Evolutionary conservation across 257 asterid species (phyloP), one percentile per base, ranked within the genome.

Genomic region (Knoxia roxburghii): DNA sequence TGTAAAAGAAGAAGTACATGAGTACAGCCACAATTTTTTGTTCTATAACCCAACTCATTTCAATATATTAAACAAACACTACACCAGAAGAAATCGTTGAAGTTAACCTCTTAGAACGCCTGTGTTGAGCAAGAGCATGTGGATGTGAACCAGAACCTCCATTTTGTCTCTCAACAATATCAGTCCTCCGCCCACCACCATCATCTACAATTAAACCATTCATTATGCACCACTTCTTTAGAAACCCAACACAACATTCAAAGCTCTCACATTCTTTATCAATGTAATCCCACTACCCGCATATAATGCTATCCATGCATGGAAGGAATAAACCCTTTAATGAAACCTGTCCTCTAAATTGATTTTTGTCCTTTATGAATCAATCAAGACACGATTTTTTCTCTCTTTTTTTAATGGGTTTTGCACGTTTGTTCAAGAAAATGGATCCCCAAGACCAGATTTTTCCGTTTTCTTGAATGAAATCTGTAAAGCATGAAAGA

Each of bases 61-160:
- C 26, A 39, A 15, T 21, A 35, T 6, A 46, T 9, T 21, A 17
- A n/a, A 3, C 0, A 56, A 65, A 21, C 57, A 43, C 13, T 14
- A 53, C 17, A 35, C 20, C 52, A 61, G 7, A 46, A 52, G 45
- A 37, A 7, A 9, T n/a, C n/a, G 23, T 3, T 12, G 27, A 26
- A 41, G 15, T 53, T 10, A 69, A 79, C 90, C 90, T 82, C 77
- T 69, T 80, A 29, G 86, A 80, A 61, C 88, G 84, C 77, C 83
- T 76, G 53, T 85, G 90, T 48, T 71, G 83, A 51, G 73, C 78
- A 79, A 64, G 27, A 78, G 65, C 67, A 64, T 46, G 61, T 48
- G 61, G 52, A 76, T 64, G 51, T 64, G 68, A 56, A 41, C 33
- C 61, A 67, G 80, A 78, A 62, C 65, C 69, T 21, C 77, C 80